These are phyloP conservation scores for Gossypium davidsonii DNA, from an alignment of 441 rosid genomes.

Conservation along the genomic window DNA sequence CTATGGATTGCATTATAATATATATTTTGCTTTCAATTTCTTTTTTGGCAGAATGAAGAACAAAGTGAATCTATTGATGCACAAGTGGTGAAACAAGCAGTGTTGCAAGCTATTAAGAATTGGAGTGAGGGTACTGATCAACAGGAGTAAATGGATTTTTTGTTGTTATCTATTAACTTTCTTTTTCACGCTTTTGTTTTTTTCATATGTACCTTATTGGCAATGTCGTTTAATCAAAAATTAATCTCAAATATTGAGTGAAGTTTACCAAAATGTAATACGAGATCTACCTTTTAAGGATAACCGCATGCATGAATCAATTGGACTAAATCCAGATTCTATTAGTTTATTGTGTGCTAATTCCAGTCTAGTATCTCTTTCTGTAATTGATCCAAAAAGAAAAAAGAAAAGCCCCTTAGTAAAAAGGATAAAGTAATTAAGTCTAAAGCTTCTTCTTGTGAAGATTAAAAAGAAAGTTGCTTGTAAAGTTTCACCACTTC, in stretches of 20 bases:
- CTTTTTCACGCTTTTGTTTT: background rate
- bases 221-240: background rate
- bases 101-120: conserved; percentile 47
- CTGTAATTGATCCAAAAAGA: too few relatives aligned
- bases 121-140: conserved; percentile 44
- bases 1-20: background rate
- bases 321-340: background rate
- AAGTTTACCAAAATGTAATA: background rate
- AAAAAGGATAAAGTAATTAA: background rate
- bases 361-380: background rate
- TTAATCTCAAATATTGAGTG: background rate
- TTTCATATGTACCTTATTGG: background rate
- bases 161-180: background rate
- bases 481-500: background rate
- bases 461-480: too few relatives aligned
- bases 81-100: conserved; percentile 60
- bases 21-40: background rate
- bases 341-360: background rate
- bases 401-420: background rate
- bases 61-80: conserved; percentile 39
- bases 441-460: background rate
- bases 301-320: background rate
- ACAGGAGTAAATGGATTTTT: conserved; percentile 2
- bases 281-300: background rate
- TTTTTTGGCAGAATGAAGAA: conserved; percentile 32